Evolutionary conservation across 306 rosid species (phyloP), one percentile per base, ranked within the genome.

Genomic region (Pterocarpus macrocarpus): DNA sequence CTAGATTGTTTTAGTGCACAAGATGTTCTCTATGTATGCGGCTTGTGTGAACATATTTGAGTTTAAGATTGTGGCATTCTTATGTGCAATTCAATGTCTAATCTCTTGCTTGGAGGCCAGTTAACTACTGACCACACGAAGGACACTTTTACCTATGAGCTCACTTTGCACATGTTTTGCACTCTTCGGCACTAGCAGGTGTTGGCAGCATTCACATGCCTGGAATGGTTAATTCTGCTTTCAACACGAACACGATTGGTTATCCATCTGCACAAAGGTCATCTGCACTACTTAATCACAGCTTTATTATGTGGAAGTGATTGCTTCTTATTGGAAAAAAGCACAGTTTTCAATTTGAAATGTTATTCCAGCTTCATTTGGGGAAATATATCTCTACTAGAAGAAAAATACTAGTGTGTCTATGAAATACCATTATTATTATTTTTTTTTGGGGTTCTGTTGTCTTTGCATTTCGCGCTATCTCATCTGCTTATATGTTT

Each of bases 121-220:
- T 87, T 86, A 83, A 85, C 81, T 88, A 74, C 83, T 87, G 83
- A 88, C 89, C 97, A 93, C 98, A 80, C 85, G 78, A 75, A 78
- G 86, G 90, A 81, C 97, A 95, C 98, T 75, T 88, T 87, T 75
- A 77, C 84, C 86, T 87, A 73, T 90, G 90, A 88, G 96, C 99
- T 95, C 98, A 93, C 97, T 62, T 88, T 80, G 86, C 98, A 95
- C 99, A 88, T 90, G 90, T 93, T 95, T 95, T 90, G 94, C 98
- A 95, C 97, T 86, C 94, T 90, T 89, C 96, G 94, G 94, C 96
- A 91, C 98, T 93, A 93, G 96, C 98, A 95, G 99, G 99, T 90
- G 88, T 91, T 89, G 90, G 99, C 99, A 91, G 94, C 99, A 85
- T 85, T 89, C 97, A 95, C 90, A 85, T 91, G 93, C 94, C 97